phyloP scores from a whole-genome alignment of 2,329 filamentous ascomycete genomes.

The Penicillium sp. region DNA sequence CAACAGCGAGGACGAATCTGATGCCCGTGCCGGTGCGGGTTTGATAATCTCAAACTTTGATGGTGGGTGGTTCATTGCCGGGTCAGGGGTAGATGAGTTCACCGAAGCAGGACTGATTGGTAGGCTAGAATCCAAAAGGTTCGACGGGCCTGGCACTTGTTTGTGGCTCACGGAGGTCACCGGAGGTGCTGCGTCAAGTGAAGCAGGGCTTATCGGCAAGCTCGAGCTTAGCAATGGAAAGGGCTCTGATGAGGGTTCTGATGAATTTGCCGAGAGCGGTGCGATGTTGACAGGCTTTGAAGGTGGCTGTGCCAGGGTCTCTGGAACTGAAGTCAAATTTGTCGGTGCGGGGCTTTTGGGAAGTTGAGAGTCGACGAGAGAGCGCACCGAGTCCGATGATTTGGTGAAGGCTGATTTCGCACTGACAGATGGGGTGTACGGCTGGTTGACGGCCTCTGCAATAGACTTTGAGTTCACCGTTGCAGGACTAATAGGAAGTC shows the following conservation, averaged over 20 bases:
- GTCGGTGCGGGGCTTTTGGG: conserved; percentile 34
- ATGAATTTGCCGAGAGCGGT: not conserved
- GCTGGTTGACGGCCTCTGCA: not conserved
- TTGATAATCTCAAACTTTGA: not conserved
- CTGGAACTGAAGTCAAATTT: conserved; percentile 4
- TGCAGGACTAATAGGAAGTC: conserved; percentile 12
- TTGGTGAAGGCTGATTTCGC: not conserved
- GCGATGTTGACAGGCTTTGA: not conserved
- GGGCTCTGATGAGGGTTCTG: not conserved
- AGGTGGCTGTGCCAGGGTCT: not conserved
- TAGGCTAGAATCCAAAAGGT: not conserved
- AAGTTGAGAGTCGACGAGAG: conserved; percentile 20
- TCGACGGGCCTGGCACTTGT: not conserved
- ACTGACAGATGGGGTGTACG: not conserved
- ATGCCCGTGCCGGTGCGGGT: not conserved
- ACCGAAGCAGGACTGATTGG: not conserved
- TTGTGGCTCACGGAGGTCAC: not conserved
- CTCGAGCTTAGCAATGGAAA: not conserved
- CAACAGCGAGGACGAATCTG: not conserved
- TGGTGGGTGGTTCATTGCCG: not conserved
- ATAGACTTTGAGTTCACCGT: not conserved
- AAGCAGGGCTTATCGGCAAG: not conserved
- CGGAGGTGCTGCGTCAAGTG: not conserved
- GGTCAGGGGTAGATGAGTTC: not conserved
- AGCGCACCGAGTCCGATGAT: conserved; percentile 1